Conservation (phyloP, 495 filamentous ascomycete genomes). For the Staphylotrichum longicolle region DNA sequence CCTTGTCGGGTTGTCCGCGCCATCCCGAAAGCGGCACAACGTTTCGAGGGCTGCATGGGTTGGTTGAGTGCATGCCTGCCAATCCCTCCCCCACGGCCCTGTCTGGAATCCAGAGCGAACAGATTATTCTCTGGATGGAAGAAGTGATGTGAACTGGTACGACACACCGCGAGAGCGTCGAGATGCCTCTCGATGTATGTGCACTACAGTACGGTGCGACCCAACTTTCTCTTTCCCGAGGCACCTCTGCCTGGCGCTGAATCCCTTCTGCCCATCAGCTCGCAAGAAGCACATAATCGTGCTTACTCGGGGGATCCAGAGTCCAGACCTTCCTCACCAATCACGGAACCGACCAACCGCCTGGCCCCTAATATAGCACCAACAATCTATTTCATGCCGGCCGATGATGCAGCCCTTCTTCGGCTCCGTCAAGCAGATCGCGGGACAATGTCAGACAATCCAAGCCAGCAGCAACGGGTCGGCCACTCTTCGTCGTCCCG, state of each 20-base stretch:
- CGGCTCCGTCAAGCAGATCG: too few relatives aligned
- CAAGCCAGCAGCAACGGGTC: neutral
- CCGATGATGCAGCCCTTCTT: neutral
- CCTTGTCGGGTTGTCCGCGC: neutral
- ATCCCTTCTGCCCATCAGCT: too few relatives aligned
- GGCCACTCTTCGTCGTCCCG: neutral
- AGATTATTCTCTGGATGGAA: too few relatives aligned
- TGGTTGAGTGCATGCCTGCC: neutral
- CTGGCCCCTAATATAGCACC: constrained; percentile 2
- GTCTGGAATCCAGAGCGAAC: neutral
- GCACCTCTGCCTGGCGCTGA: too few relatives aligned
- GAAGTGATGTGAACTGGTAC: too few relatives aligned
- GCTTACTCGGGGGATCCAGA: too few relatives aligned
- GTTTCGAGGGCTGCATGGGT: constrained; percentile 11
- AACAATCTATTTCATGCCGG: constrained; percentile 4
- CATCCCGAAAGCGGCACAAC: constrained; percentile 20
- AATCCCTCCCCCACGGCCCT: neutral
- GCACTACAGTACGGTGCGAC: too few relatives aligned
- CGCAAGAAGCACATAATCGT: too few relatives aligned
- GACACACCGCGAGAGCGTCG: too few relatives aligned
- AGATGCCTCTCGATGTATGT: too few relatives aligned
- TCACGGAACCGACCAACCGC: neutral
- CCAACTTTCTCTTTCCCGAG: too few relatives aligned
- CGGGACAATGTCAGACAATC: neutral
- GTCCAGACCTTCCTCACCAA: too few relatives aligned